Evolutionary conservation across 2,329 filamentous ascomycete species (phyloP).

Genomic region (Mycogone perniciosa): DNA sequence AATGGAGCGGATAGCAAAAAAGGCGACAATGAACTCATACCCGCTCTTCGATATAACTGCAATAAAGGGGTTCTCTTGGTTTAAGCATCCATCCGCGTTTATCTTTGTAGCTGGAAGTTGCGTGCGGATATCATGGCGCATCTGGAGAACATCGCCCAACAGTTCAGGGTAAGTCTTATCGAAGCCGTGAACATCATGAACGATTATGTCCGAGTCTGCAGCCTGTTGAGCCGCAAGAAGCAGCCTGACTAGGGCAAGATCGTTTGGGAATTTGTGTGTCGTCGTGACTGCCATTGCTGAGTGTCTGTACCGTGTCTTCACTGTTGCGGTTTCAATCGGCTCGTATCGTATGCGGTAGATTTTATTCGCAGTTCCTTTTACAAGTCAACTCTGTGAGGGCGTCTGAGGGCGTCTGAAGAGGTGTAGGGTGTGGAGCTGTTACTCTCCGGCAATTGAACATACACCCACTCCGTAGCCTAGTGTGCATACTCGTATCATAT

Average conservation of each 20-base stretch:
- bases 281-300: neutral
- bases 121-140: neutral
- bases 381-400: no score
- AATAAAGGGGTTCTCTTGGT: conserved; percentile 1
- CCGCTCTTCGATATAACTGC: conserved; percentile 10
- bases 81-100: neutral
- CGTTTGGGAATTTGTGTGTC: conserved; percentile 2
- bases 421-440: no score
- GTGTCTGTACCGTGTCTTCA: neutral
- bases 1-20: conserved; percentile 15
- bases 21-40: conserved; percentile 18
- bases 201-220: neutral
- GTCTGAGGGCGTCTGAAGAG: no score
- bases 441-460: no score
- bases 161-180: conserved; percentile 15
- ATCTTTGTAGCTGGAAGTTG: neutral
- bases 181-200: conserved; percentile 13
- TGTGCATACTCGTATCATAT: no score
- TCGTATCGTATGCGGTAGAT: neutral
- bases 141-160: conserved; percentile 12
- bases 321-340: neutral
- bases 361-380: neutral
- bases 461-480: no score
- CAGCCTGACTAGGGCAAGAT: conserved; percentile 10
- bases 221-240: conserved; percentile 1